A percentile compares a stretch with the other conserved stretches of the same genome.
These are phyloP conservation scores for Eimeria zaria DNA, from an alignment of 169 alveolate genomes.

Conservation along the genomic window DNA sequence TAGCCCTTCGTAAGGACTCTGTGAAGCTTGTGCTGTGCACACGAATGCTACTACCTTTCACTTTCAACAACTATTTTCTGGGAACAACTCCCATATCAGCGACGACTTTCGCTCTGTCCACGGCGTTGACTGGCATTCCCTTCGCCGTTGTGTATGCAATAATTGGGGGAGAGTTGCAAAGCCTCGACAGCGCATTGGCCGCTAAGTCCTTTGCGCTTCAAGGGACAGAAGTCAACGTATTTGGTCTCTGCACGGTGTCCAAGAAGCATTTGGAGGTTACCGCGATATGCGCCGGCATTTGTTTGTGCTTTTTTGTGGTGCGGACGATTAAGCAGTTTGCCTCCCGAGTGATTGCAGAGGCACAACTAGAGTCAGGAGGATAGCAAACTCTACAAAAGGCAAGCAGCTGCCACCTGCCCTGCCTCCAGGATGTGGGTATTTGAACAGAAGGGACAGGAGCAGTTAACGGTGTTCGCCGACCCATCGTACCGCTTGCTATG, in stretches of 20 bases:
- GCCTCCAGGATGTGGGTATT: not conserved
- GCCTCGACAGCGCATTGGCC: slow-evolving; percentile 73
- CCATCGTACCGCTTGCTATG: not conserved
- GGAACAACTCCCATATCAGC: slow-evolving; percentile 55
- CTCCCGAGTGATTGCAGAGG: slow-evolving; percentile 43
- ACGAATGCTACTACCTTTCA: slow-evolving; percentile 47
- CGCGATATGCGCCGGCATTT: slow-evolving; percentile 37
- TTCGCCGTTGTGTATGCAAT: slow-evolving; percentile 64
- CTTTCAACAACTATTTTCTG: slow-evolving; percentile 72
- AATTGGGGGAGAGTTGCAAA: slow-evolving; percentile 68
- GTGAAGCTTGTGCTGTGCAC: slow-evolving; percentile 75
- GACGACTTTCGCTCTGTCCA: slow-evolving; percentile 46
- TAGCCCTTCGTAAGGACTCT: slow-evolving; percentile 41
- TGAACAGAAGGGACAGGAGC: not conserved
- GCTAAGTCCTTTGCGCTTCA: slow-evolving; percentile 57
- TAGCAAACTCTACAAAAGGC: not conserved
- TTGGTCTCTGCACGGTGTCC: slow-evolving; percentile 52
- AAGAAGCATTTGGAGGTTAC: slow-evolving; percentile 63
- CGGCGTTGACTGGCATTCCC: slow-evolving; percentile 61
- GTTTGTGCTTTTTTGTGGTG: slow-evolving; percentile 39
- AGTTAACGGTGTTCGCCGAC: not conserved
- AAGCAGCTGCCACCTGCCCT: not conserved
- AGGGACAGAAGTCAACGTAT: slow-evolving; percentile 40
- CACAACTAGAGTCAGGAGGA: slow-evolving; percentile 21
- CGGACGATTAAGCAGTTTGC: slow-evolving; percentile 68